Evolutionary conservation across 2,329 filamentous ascomycete species (phyloP).

Genomic region (Ophiosphaerella herpotricha): DNA sequence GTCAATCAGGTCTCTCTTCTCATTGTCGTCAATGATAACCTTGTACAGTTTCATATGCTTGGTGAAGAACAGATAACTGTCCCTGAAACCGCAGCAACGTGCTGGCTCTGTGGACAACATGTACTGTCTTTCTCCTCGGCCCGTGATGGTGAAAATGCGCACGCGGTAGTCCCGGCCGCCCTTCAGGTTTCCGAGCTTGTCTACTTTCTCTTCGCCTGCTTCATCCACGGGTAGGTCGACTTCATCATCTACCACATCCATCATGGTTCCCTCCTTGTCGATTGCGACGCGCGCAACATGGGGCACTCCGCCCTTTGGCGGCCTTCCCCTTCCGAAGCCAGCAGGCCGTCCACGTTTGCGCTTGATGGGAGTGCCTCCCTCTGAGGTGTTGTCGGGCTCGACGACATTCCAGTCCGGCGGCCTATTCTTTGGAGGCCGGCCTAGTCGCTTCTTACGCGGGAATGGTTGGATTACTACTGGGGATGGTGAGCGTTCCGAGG

Average conservation of each 20-base stretch:
- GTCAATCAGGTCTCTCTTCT: constrained; percentile 95
- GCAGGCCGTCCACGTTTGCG: constrained; percentile 56
- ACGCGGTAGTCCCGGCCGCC: constrained; percentile 92
- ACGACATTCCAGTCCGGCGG: constrained; percentile 74
- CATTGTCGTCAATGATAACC: constrained; percentile 96
- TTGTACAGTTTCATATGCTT: constrained; percentile 97
- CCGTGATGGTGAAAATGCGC: constrained; percentile 88
- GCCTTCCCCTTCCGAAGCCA: constrained; percentile 68
- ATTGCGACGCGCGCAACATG: constrained; percentile 83
- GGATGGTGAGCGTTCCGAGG: constrained; percentile 52
- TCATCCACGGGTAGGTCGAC: constrained; percentile 84
- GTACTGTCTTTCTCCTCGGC: constrained; percentile 84
- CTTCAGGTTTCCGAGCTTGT: constrained; percentile 81
- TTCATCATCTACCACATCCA: constrained; percentile 90
- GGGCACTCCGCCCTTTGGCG: constrained; percentile 71
- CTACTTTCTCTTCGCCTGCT: constrained; percentile 91
- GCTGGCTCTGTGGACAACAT: constrained; percentile 99
- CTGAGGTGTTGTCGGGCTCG: constrained; percentile 53
- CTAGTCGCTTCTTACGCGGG: constrained; percentile 73
- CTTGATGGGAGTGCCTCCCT: constrained; percentile 55
- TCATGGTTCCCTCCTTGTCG: constrained; percentile 90
- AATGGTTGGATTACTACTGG: constrained; percentile 61
- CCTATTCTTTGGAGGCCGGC: constrained; percentile 82
- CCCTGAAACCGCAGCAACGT: constrained; percentile 93
- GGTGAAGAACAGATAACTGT: constrained; percentile 98